Percentiles rank a stretch among this genome's conserved stretches.
Conservation (phyloP, 371 early-diverging fungal genomes). For the Circinella minor region DNA sequence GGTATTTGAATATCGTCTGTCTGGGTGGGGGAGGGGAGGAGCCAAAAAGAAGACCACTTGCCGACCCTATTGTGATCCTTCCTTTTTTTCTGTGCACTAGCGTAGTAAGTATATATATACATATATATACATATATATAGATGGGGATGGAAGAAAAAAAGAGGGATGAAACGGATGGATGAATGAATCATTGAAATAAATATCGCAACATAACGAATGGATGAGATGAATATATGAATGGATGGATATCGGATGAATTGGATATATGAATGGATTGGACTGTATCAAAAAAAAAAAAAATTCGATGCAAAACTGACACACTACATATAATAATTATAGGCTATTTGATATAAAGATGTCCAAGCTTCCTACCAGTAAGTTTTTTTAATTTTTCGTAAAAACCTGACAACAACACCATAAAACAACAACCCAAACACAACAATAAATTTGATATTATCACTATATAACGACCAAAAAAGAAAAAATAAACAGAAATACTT, state of each 20-base stretch:
- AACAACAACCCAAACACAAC: neutral
- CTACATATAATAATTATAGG: neutral
- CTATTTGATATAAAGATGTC: slow-evolving; percentile 21
- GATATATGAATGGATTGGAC: slow-evolving; percentile 10
- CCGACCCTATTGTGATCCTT: slow-evolving; percentile 3
- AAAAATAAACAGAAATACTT: neutral
- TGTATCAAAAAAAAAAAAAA: too few species aligned
- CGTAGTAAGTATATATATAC: neutral
- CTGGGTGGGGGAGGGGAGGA: neutral
- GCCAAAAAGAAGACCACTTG: slow-evolving; percentile 6
- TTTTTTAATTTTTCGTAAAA: neutral
- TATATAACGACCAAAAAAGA: neutral
- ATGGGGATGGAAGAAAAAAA: neutral
- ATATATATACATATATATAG: neutral
- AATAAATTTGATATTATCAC: neutral
- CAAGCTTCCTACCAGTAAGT: slow-evolving; percentile 30
- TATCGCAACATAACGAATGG: slow-evolving; percentile 7
- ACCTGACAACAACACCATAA: too few species aligned
- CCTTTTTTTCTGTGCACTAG: slow-evolving; percentile 11
- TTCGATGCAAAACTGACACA: neutral
- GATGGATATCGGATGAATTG: slow-evolving; percentile 12
- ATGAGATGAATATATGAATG: neutral
- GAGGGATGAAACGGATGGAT: neutral
- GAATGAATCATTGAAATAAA: slow-evolving; percentile 4
- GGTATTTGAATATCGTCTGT: neutral